phyloP scores from a whole-genome alignment of 495 filamentous ascomycete species.

The Monascus purpureus region DNA sequence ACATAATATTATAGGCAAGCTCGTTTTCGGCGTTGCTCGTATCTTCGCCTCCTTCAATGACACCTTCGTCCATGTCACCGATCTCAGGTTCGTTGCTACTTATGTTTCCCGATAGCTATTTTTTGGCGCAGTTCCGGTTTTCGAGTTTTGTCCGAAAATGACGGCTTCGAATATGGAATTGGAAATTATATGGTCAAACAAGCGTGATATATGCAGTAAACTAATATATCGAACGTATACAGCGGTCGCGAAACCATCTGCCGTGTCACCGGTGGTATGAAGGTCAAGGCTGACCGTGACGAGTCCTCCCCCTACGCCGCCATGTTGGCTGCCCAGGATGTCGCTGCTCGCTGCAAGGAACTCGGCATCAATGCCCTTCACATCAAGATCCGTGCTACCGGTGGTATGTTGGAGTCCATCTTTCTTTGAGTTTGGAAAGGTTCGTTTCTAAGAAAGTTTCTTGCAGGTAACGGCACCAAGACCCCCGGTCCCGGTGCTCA shows the following conservation, averaged over 20 bases:
- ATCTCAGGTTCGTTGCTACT: conserved; percentile 67
- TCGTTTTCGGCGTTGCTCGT: conserved; percentile 96
- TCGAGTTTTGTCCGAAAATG: too few species aligned
- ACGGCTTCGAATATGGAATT: too few species aligned
- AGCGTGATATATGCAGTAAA: too few species aligned
- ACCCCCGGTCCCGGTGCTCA: conserved; percentile 97
- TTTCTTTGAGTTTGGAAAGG: too few species aligned
- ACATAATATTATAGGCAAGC: conserved; percentile 50
- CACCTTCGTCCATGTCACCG: conserved; percentile 98
- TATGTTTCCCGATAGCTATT: too few species aligned
- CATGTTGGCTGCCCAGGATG: conserved; percentile 96
- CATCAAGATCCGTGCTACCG: conserved; percentile 99
- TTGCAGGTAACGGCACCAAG: conserved; percentile 90
- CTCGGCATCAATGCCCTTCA: conserved; percentile 96
- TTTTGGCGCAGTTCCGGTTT: too few species aligned
- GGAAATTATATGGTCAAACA: too few species aligned
- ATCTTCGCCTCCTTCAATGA: conserved; percentile 99
- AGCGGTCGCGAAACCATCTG: conserved; percentile 99
- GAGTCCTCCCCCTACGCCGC: conserved; percentile 99
- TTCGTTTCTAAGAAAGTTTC: too few species aligned
- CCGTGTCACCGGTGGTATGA: conserved; percentile 99
- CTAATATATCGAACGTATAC: too few species aligned
- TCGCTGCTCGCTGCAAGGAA: conserved; percentile 96
- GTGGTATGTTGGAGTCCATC: conserved; percentile 43
- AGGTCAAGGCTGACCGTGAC: conserved; percentile 99